Conservation (phyloP, 352 stramenopile species). For the Phytophthora rubi region DNA sequence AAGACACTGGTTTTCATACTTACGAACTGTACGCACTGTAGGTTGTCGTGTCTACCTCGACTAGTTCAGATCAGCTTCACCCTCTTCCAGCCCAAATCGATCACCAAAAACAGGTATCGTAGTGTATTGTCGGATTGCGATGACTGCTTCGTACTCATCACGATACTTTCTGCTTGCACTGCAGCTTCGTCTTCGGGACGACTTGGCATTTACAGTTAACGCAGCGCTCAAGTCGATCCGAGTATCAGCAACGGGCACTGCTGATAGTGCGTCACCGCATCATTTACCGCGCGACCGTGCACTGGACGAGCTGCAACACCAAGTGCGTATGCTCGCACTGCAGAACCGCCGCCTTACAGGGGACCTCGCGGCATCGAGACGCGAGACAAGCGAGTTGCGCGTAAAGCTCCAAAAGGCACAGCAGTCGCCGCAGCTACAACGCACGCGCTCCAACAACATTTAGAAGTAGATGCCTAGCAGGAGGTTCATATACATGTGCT, state of each 20-base stretch:
- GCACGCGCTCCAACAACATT: constrained; percentile 42
- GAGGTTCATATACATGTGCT: constrained; percentile 1
- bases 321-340: constrained; percentile 64
- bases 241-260: constrained; percentile 24
- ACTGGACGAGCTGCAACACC: constrained; percentile 57
- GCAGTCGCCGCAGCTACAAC: constrained; percentile 51
- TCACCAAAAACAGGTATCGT: constrained; percentile 67
- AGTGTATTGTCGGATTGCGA: neutral
- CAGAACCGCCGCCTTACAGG: constrained; percentile 69
- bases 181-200: constrained; percentile 73
- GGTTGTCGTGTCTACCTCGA: constrained; percentile 63
- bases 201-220: constrained; percentile 81
- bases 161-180: neutral
- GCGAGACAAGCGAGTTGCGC: constrained; percentile 62
- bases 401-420: constrained; percentile 52
- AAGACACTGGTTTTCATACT: neutral
- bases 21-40: constrained; percentile 7
- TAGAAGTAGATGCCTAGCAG: constrained; percentile 14
- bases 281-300: constrained; percentile 40
- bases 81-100: constrained; percentile 66
- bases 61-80: constrained; percentile 61
- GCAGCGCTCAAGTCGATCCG: constrained; percentile 80
- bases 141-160: neutral
- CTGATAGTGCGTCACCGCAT: neutral
- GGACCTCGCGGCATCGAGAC: constrained; percentile 56